Base-by-base conservation (phyloP, 306 rosid genomes). In the Inga laurina region DNA sequence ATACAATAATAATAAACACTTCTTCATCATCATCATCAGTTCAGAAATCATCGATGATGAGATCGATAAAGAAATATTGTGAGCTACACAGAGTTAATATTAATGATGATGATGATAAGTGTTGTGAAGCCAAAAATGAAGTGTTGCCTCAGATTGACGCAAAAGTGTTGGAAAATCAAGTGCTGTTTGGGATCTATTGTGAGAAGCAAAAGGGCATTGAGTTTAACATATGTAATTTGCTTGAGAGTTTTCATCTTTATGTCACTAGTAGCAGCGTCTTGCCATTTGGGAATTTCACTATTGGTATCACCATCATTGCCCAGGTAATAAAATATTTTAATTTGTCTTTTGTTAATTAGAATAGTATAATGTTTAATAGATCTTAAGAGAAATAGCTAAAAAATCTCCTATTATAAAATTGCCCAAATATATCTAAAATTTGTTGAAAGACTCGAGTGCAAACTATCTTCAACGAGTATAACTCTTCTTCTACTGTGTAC, bases 281-380 rank as follows among this genome's bases (percentile, higher is more conserved):
- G 74, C 86, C 86, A 0, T 85, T 82, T 79, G 88, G 88, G 18
- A 79, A 67, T 78, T 85, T 81, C 72, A 74, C 86, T 78, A 78
- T 85, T 22, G 83, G 86, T 34, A 56, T 85, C 32, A 85, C 88
- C 43, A 85, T 85, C 41, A 69, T 82, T 8, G 83, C 88, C 70
- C 78, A 85, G 88, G 88, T 85, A 75, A 24, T 2, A 48, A 14
- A 48, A 30, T 64, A 10, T 5, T 54, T 54, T 32, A 12, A 12
- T 48, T 48, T 48, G 0, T 2, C 4, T 48, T 10, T 48, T 10
- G 3, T 48, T 48, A 48, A 3, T 48, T 48, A 48, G 12, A 14
- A 48, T 10, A 10, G 14, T 43, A 43, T 48, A 48, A 48, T 48
- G 39, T 35, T 35, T 35, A 35, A 35, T 35, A 35, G 34, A 35